These are phyloP conservation scores for Saposhnikovia divaricata DNA, from an alignment of 129 eudicot genomes.

Conservation along the genomic window DNA sequence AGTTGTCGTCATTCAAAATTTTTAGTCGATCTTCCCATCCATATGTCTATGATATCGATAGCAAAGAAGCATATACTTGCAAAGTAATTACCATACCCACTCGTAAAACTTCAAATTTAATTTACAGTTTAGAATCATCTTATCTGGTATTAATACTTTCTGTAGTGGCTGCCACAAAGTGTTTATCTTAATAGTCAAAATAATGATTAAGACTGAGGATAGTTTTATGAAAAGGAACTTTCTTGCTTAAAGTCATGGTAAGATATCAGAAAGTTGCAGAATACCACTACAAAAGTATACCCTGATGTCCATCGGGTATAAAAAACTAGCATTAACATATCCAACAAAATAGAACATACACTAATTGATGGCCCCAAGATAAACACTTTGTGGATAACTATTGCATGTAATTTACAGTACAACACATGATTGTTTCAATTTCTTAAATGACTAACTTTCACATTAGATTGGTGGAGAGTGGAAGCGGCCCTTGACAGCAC, in stretches of 20 bases:
- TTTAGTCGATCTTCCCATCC: neutral
- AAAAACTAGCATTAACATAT: neutral
- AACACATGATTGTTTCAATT: neutral
- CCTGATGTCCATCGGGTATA: neutral
- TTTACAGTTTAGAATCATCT: neutral
- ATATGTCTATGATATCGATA: neutral
- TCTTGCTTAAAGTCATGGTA: neutral
- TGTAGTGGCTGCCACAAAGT: neutral
- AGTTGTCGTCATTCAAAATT: neutral
- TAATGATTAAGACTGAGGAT: neutral
- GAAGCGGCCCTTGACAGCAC: constrained; percentile 22
- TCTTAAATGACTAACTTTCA: neutral
- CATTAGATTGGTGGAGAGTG: constrained; percentile 15
- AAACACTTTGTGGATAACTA: neutral
- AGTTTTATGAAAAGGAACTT: neutral
- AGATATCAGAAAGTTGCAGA: neutral
- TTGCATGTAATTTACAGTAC: neutral
- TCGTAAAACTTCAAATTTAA: neutral
- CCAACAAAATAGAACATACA: neutral
- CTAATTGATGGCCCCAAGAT: neutral
- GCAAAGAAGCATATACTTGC: neutral
- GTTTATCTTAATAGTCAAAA: neutral
- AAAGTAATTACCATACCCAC: too few species aligned
- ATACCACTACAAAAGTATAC: neutral
- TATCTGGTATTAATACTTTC: neutral